Evolutionary conservation across 2,329 filamentous ascomycete genomes (phyloP).

Genomic region (Ascosphaera aggregata): DNA sequence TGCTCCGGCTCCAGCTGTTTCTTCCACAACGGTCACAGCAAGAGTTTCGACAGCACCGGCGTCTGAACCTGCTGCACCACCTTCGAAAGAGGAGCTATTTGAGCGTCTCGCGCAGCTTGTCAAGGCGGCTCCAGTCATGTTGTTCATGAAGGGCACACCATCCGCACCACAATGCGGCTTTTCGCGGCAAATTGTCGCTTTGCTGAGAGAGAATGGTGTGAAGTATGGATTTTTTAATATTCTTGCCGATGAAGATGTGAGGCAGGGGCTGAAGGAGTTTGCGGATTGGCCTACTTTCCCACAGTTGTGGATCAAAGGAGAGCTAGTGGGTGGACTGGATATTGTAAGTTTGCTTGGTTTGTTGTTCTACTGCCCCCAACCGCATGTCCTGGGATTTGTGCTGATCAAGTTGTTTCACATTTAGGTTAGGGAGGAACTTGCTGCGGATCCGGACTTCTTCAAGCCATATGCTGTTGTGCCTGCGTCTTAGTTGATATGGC

Average conservation of each 20-base stretch:
- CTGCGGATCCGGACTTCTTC: constrained; percentile 63
- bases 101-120: constrained; percentile 64
- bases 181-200: constrained; percentile 84
- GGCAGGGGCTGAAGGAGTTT: constrained; percentile 88
- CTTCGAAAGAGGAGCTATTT: constrained; percentile 64
- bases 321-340: constrained; percentile 79
- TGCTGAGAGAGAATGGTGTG: constrained; percentile 82
- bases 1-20: constrained; percentile 8
- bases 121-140: constrained; percentile 65
- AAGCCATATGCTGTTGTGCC: constrained; percentile 45
- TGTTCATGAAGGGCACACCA: constrained; percentile 99
- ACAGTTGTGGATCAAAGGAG: constrained; percentile 77
- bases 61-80: constrained; percentile 15
- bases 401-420: constrained; percentile 1
- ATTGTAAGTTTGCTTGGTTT: constrained; percentile 42
- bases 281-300: constrained; percentile 98
- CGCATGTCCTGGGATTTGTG: constrained; percentile 1
- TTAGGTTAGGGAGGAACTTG: constrained; percentile 83
- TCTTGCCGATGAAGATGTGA: constrained; percentile 84
- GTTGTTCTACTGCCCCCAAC: constrained; percentile 8
- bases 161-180: constrained; percentile 94
- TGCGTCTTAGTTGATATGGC: too few species aligned
- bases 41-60: constrained; percentile 10
- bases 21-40: too few species aligned
- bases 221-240: constrained; percentile 99